Evolutionary conservation across 208 protist species (phyloP).

Genomic region (Tritrichomonas foetus): DNA sequence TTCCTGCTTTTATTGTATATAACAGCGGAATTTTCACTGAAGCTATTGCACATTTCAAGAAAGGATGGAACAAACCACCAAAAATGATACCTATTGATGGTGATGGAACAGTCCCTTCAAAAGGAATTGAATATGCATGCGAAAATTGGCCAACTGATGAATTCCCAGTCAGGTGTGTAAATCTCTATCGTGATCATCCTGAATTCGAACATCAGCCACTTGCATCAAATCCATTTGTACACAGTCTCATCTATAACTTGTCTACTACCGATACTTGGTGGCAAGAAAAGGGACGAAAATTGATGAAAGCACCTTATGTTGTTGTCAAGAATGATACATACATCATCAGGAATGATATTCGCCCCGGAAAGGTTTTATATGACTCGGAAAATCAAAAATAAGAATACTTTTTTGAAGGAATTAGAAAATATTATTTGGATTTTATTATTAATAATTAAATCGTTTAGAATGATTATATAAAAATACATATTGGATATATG

Average conservation of each 20-base stretch:
- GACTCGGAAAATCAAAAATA: no score
- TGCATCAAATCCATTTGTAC: slow-evolving; percentile 20
- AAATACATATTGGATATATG: no score
- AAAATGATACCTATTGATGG: not conserved
- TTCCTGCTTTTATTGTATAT: not conserved
- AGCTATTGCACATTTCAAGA: not conserved
- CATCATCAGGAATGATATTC: not conserved
- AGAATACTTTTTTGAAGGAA: no score
- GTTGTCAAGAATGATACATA: not conserved
- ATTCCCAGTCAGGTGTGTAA: not conserved
- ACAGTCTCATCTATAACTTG: not conserved
- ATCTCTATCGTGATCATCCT: not conserved
- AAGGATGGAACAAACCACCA: not conserved
- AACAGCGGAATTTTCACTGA: not conserved
- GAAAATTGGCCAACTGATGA: not conserved
- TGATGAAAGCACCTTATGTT: not conserved
- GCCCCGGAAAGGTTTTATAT: no score
- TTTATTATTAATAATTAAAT: no score
- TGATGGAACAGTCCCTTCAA: not conserved
- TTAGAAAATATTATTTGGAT: no score
- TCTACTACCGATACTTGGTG: not conserved
- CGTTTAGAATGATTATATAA: no score
- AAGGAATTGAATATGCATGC: not conserved
- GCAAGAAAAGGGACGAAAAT: not conserved
- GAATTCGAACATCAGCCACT: not conserved